These are phyloP conservation scores for Diaporthe longicolla DNA, from an alignment of 2,329 filamentous ascomycete genomes.

Conservation along the genomic window DNA sequence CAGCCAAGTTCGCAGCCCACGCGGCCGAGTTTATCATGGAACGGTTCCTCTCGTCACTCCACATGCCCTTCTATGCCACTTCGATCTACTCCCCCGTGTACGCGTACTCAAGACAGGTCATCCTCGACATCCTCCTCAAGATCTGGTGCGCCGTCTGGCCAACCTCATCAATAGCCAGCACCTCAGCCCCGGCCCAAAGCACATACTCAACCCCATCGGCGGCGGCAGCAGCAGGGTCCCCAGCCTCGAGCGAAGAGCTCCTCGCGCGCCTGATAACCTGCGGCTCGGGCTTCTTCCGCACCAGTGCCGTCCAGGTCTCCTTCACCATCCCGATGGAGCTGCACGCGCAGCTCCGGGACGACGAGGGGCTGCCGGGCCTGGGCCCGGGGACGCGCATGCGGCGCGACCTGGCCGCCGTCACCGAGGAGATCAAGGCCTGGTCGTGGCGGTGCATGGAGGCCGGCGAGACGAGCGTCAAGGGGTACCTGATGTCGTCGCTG, in stretches of 20 bases:
- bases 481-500: slow-evolving; percentile 52
- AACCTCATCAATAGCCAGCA: slow-evolving; percentile 32
- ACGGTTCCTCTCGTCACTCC: slow-evolving; percentile 66
- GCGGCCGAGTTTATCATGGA: slow-evolving; percentile 60
- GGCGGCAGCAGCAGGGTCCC: slow-evolving; percentile 20
- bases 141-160: slow-evolving; percentile 46
- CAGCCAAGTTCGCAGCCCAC: slow-evolving; percentile 59
- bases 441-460: slow-evolving; percentile 53
- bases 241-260: slow-evolving; percentile 46
- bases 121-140: slow-evolving; percentile 57
- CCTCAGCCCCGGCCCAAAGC: slow-evolving; percentile 19
- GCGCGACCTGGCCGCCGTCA: slow-evolving; percentile 51
- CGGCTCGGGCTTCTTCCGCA: slow-evolving; percentile 59
- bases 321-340: slow-evolving; percentile 63
- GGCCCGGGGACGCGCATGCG: slow-evolving; percentile 45
- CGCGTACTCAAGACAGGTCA: slow-evolving; percentile 59
- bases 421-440: slow-evolving; percentile 52
- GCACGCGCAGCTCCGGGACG: slow-evolving; percentile 60
- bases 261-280: slow-evolving; percentile 58
- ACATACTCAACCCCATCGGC: slow-evolving; percentile 41
- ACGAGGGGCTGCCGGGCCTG: slow-evolving; percentile 46
- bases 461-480: slow-evolving; percentile 61
- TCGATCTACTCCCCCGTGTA: slow-evolving; percentile 62
- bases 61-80: slow-evolving; percentile 63
- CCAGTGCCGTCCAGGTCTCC: slow-evolving; percentile 56